These are phyloP conservation scores for Afroboletus lepidellus DNA, from an alignment of 1,284 basidiomycete species.

Conservation along the genomic window DNA sequence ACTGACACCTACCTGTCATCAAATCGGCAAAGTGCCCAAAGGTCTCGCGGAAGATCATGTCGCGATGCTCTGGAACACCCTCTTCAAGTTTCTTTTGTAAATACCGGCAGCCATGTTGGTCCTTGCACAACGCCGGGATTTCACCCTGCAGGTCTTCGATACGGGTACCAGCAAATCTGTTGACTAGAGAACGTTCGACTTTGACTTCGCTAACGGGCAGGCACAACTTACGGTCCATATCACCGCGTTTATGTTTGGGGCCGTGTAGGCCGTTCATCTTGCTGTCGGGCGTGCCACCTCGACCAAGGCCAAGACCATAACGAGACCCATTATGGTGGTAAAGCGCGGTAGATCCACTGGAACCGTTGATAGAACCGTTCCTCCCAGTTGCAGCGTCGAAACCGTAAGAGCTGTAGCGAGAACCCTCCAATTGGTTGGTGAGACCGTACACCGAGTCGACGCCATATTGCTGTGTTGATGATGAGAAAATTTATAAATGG, in stretches of 20 bases:
- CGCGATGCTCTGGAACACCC: conserved; percentile 88
- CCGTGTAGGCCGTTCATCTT: conserved; percentile 90
- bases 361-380: conserved; percentile 43
- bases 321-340: conserved; percentile 79
- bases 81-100: conserved; percentile 99
- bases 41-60: conserved; percentile 99
- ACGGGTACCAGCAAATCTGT: conserved; percentile 91
- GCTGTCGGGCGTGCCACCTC: conserved; percentile 52
- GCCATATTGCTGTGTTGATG: conserved; percentile 47
- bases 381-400: conserved; percentile 56
- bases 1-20: conserved; percentile 77
- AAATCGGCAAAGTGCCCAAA: conserved; percentile 97
- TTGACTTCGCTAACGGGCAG: conserved; percentile 3
- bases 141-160: conserved; percentile 96
- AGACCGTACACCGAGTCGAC: conserved; percentile 61
- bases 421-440: conserved; percentile 48
- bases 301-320: conserved; percentile 65
- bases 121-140: conserved; percentile 93
- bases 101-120: conserved; percentile 98
- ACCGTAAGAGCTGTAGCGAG: conserved; percentile 63
- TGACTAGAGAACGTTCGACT: conserved; percentile 54
- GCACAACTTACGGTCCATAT: conserved; percentile 85
- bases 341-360: conserved; percentile 73
- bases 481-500: conserved; percentile 10
- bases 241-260: conserved; percentile 90